phyloP scores from a whole-genome alignment of 225 moss, liverwort and hornwort genomes.

The Asterella californica region DNA sequence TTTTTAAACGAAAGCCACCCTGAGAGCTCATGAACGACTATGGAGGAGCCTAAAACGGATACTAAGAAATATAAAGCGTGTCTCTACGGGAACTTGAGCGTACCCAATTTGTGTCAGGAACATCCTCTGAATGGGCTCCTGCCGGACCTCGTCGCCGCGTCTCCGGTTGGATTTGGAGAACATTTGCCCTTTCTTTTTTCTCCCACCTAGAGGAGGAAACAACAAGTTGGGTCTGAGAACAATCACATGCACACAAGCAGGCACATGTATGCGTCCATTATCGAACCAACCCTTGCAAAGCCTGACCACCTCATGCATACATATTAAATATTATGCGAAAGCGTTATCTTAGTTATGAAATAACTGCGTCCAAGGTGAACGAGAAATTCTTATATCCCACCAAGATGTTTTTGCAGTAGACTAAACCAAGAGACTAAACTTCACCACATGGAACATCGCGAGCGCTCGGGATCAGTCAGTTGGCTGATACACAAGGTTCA shows the following conservation, averaged over 20 bases:
- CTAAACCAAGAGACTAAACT: too few species aligned
- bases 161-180: constrained; percentile 25
- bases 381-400: too few species aligned
- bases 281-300: neutral
- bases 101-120: constrained; percentile 55
- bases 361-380: too few species aligned
- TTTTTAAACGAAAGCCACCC: neutral
- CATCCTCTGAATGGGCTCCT: constrained; percentile 34
- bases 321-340: too few species aligned
- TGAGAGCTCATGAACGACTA: neutral
- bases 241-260: neutral
- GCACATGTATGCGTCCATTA: neutral
- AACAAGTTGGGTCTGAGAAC: neutral
- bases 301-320: too few species aligned
- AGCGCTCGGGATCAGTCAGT: neutral
- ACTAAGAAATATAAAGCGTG: too few species aligned
- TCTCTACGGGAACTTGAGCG: neutral
- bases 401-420: too few species aligned
- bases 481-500: neutral
- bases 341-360: too few species aligned
- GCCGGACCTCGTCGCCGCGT: constrained; percentile 31
- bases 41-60: neutral
- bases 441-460: neutral
- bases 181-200: constrained; percentile 43
- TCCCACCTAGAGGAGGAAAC: constrained; percentile 39